phyloP scores from a whole-genome alignment of 2,329 filamentous ascomycete genomes.

The Curvularia hawaiiensis region DNA sequence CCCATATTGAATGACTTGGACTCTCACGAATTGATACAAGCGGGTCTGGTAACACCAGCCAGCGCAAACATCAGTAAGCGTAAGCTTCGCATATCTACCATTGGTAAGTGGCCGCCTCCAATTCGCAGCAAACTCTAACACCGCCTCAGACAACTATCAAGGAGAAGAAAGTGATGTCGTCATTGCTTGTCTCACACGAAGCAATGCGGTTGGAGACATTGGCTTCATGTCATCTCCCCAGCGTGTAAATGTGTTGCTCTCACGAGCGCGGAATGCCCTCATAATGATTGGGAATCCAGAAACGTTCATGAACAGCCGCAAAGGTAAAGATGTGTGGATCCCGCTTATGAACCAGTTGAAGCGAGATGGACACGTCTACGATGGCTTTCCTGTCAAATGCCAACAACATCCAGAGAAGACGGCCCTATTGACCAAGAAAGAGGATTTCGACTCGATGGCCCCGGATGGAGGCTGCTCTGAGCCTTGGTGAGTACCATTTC shows the following conservation, averaged over 20 bases:
- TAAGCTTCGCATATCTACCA: constrained; percentile 67
- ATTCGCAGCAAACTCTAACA: not conserved
- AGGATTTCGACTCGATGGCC: constrained; percentile 65
- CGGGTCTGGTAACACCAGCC: constrained; percentile 64
- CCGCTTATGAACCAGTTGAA: constrained; percentile 64
- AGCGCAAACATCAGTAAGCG: constrained; percentile 59
- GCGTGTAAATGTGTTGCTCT: constrained; percentile 72
- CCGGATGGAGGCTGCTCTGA: constrained; percentile 73
- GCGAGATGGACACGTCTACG: constrained; percentile 51
- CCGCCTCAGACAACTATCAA: constrained; percentile 71
- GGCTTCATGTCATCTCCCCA: constrained; percentile 72
- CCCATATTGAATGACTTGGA: constrained; percentile 73
- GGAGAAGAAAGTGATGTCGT: constrained; percentile 78
- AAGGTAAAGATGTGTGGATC: constrained; percentile 63
- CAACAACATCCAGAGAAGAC: constrained; percentile 45
- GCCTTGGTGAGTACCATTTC: constrained; percentile 59
- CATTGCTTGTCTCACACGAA: constrained; percentile 69
- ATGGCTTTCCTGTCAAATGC: constrained; percentile 46
- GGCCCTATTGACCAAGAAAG: constrained; percentile 53
- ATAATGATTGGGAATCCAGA: constrained; percentile 73
- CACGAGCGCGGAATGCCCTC: constrained; percentile 67
- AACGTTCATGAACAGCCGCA: constrained; percentile 67
- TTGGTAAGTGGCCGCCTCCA: constrained; percentile 59
- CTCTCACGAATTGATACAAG: constrained; percentile 64
- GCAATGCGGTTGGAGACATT: constrained; percentile 67